These are phyloP conservation scores for Vitis vinifera DNA, from an alignment of 164 flowering plant species.

Conservation along the genomic window DNA sequence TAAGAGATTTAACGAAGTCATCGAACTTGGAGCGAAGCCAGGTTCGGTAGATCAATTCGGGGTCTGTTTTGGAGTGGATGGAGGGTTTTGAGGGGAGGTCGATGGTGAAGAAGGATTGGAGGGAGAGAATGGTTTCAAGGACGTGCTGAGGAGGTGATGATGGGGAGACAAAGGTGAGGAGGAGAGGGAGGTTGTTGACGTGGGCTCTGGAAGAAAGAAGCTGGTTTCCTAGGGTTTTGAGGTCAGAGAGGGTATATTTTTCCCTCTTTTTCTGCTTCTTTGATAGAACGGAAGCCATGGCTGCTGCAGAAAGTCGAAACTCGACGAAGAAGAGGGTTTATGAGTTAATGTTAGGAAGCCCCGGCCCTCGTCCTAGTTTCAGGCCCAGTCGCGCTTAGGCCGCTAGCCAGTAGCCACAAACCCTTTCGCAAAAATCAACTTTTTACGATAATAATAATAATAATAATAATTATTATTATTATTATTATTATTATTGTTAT, in stretches of 20 bases:
- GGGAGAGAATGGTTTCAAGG: conserved; percentile 38
- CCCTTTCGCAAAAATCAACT: no score
- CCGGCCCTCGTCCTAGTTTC: no score
- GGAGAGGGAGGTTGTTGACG: conserved; percentile 81
- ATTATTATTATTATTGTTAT: no score
- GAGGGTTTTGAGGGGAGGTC: background rate
- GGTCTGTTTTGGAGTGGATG: conserved; percentile 27
- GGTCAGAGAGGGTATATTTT: conserved; percentile 36
- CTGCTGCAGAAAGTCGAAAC: background rate
- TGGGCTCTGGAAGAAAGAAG: conserved; percentile 75
- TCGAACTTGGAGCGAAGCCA: conserved; percentile 87
- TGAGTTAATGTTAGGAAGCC: no score
- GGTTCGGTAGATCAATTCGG: conserved; percentile 53
- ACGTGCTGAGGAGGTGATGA: conserved; percentile 50
- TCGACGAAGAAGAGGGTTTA: conserved; percentile 3
- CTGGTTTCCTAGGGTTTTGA: conserved; percentile 62
- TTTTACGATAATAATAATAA: no score
- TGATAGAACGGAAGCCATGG: conserved; percentile 31
- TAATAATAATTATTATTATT: no score
- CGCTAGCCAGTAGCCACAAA: no score
- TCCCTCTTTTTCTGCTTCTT: conserved; percentile 31
- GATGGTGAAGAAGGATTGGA: background rate
- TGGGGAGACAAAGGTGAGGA: conserved; percentile 54
- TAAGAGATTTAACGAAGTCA: conserved; percentile 48
- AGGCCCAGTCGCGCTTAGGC: no score